Conservation (phyloP, 164 flowering plant species). For the Saururus chinensis region DNA sequence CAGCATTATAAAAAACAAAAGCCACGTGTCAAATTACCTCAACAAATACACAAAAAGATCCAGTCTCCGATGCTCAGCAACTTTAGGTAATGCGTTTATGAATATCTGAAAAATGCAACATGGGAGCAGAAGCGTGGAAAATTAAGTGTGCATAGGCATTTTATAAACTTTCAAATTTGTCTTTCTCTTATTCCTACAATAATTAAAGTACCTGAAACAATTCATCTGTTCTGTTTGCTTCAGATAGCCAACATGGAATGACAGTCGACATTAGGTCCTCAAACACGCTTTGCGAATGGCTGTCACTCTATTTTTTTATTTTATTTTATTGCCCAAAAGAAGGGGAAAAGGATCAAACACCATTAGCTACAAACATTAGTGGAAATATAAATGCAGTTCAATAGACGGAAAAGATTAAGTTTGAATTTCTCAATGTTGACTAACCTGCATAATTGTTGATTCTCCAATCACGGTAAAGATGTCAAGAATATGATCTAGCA, state of each 20-base stretch:
- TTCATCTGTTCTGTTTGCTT: constrained; percentile 25
- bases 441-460: constrained; percentile 68
- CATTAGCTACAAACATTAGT: background rate
- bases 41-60: constrained; percentile 43
- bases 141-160: no score
- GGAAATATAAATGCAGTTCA: background rate
- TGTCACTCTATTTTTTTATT: constrained; percentile 39
- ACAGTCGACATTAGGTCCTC: constrained; percentile 72
- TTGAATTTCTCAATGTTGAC: constrained; percentile 2
- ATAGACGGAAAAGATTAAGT: background rate
- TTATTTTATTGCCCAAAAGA: no score
- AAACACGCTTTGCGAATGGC: constrained; percentile 57
- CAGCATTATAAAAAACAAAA: background rate
- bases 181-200: background rate
- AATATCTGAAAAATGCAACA: constrained; percentile 43
- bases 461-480: constrained; percentile 57
- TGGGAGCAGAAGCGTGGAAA: background rate
- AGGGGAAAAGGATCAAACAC: background rate
- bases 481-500: constrained; percentile 50
- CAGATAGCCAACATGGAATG: constrained; percentile 72
- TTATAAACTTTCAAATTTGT: no score
- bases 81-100: constrained; percentile 51
- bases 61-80: constrained; percentile 65
- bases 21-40: constrained; percentile 35
- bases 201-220: constrained; percentile 55